phyloP scores from a whole-genome alignment of 2,329 filamentous ascomycete species.

The Lecanicillium sp. region DNA sequence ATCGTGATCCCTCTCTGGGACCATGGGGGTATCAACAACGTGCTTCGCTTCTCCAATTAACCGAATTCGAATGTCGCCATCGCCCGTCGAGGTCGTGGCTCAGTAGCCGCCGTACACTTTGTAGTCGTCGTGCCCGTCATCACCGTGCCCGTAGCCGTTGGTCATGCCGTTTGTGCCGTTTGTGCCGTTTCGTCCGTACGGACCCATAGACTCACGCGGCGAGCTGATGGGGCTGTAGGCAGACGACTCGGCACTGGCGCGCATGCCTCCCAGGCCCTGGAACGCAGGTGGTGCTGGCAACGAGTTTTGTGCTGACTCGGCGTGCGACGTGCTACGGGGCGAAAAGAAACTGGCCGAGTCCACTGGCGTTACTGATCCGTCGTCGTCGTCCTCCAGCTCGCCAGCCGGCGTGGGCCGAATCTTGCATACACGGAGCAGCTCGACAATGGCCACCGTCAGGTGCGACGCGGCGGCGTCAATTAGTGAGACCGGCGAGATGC shows the following conservation, averaged over 20 bases:
- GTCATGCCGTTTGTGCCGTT: constrained; percentile 26
- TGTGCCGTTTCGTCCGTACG: constrained; percentile 30
- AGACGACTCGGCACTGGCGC: constrained; percentile 62
- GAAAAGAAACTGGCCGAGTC: constrained; percentile 66
- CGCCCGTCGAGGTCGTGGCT: constrained; percentile 22
- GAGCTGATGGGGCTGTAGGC: constrained; percentile 69
- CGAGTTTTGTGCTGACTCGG: constrained; percentile 29
- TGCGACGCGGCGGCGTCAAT: constrained; percentile 91
- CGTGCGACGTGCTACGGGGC: constrained; percentile 40
- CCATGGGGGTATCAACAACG: constrained; percentile 10
- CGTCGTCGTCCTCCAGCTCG: constrained; percentile 74
- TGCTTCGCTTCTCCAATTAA: neutral
- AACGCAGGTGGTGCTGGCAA: constrained; percentile 50
- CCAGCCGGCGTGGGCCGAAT: constrained; percentile 68
- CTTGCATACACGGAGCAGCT: constrained; percentile 77
- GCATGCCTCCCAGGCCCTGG: constrained; percentile 49
- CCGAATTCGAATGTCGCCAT: neutral
- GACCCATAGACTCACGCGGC: constrained; percentile 52
- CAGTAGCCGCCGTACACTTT: constrained; percentile 34
- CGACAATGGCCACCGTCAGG: constrained; percentile 77
- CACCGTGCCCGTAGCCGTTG: constrained; percentile 36
- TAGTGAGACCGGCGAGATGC: constrained; percentile 86
- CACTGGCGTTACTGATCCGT: constrained; percentile 58
- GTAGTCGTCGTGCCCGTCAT: constrained; percentile 32
- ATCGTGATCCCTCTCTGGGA: neutral